These are phyloP conservation scores for Aureobasidium sp. DNA, from an alignment of 2,329 filamentous ascomycete species.

Conservation along the genomic window DNA sequence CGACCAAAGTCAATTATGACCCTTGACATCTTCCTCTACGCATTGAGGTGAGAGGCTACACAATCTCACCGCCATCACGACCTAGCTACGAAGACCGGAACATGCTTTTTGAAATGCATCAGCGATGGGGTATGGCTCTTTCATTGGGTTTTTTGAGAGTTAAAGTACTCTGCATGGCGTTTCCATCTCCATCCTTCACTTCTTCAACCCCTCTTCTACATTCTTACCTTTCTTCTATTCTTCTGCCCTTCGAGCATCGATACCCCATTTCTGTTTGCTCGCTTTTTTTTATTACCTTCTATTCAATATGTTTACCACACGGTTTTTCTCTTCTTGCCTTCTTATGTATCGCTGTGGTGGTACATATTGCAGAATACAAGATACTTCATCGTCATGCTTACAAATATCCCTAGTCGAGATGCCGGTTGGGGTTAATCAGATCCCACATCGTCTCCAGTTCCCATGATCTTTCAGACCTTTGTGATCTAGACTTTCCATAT, in stretches of 20 bases:
- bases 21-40: neutral
- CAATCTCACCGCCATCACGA: neutral
- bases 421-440: too few species aligned
- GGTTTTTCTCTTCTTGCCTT: too few species aligned
- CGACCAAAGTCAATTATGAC: neutral
- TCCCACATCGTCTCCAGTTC: too few species aligned
- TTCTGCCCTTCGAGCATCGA: neutral
- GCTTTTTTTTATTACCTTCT: neutral
- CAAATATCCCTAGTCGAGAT: too few species aligned
- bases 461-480: too few species aligned
- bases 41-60: neutral
- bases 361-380: too few species aligned
- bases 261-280: neutral
- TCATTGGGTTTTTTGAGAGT: neutral
- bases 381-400: too few species aligned
- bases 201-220: neutral
- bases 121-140: constrained; percentile 3
- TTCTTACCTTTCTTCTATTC: neutral
- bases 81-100: neutral
- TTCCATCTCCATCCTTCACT: neutral
- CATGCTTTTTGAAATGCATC: neutral
- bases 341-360: too few species aligned
- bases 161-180: neutral
- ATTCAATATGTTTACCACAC: neutral
- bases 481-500: too few species aligned